phyloP scores from a whole-genome alignment of 2,329 filamentous ascomycete species.

The Polychaeton citri region DNA sequence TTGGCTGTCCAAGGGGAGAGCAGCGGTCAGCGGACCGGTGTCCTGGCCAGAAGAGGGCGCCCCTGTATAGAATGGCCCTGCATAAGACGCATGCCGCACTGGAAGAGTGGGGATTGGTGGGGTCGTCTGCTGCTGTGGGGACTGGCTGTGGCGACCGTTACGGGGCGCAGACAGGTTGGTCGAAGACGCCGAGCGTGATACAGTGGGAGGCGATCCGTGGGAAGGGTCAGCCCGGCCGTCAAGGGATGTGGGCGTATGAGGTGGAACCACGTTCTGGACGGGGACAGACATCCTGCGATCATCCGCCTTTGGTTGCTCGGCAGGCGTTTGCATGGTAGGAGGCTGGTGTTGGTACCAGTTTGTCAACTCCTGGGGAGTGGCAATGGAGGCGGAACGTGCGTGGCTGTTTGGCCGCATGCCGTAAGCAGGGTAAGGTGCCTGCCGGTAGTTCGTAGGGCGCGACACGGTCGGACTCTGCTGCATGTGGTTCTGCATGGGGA shows the following conservation, averaged over 20 bases:
- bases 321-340: conserved; percentile 5
- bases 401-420: conserved; percentile 21
- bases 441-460: conserved; percentile 21
- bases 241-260: conserved; percentile 9
- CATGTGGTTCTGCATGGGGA: not conserved
- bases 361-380: conserved; percentile 23
- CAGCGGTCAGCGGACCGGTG: conserved; percentile 30
- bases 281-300: conserved; percentile 33
- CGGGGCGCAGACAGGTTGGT: conserved; percentile 8
- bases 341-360: conserved; percentile 17
- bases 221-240: conserved; percentile 10
- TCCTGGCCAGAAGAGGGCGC: conserved; percentile 15
- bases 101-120: conserved; percentile 13
- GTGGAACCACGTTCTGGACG: conserved; percentile 4
- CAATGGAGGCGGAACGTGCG: conserved; percentile 32
- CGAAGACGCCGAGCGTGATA: conserved; percentile 12
- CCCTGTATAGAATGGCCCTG: conserved; percentile 17
- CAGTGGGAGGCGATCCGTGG: conserved; percentile 6
- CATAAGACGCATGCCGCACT: conserved; percentile 15
- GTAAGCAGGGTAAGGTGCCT: conserved; percentile 29
- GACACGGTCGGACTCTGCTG: not conserved
- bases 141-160: conserved; percentile 3
- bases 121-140: conserved; percentile 11
- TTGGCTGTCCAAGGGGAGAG: conserved; percentile 40
- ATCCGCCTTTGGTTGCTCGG: conserved; percentile 9